Evolutionary conservation across 2,329 filamentous ascomycete species (phyloP).

Genomic region (Alternaria sp.): DNA sequence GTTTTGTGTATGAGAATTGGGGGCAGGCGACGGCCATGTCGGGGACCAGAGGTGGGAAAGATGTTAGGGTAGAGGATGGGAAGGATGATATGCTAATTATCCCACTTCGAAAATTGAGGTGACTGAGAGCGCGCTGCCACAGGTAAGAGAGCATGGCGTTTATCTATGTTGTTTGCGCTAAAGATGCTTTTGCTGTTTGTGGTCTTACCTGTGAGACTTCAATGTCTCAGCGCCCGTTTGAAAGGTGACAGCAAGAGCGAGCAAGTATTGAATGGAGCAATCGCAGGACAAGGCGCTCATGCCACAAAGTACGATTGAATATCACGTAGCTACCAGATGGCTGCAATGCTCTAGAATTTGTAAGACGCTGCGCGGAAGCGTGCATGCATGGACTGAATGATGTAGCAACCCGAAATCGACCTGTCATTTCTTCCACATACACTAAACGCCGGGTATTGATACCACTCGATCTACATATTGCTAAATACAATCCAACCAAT

Average conservation of each 20-base stretch:
- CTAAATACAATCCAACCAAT: not conserved
- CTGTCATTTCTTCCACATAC: not conserved
- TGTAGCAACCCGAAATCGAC: not conserved
- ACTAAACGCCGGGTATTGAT: not conserved
- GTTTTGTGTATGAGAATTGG: not conserved
- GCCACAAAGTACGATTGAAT: not conserved
- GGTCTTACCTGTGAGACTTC: not conserved
- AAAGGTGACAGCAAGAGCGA: not conserved
- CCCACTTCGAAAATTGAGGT: not conserved
- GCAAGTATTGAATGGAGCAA: not conserved
- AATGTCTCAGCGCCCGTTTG: not conserved
- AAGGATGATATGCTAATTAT: not conserved
- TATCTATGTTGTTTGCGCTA: not conserved
- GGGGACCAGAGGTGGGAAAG: accelerated
- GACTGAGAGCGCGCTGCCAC: not conserved
- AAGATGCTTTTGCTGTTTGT: not conserved
- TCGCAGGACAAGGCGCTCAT: not conserved
- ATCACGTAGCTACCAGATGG: not conserved
- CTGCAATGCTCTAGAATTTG: accelerated
- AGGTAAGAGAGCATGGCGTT: not conserved
- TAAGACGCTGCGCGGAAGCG: not conserved
- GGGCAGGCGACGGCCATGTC: not conserved
- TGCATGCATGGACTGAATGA: not conserved
- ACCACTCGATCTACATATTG: not conserved
- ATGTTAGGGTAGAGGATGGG: not conserved